Base-by-base conservation (phyloP, 257 asterid genomes). In the Handroanthus guayacan region DNA sequence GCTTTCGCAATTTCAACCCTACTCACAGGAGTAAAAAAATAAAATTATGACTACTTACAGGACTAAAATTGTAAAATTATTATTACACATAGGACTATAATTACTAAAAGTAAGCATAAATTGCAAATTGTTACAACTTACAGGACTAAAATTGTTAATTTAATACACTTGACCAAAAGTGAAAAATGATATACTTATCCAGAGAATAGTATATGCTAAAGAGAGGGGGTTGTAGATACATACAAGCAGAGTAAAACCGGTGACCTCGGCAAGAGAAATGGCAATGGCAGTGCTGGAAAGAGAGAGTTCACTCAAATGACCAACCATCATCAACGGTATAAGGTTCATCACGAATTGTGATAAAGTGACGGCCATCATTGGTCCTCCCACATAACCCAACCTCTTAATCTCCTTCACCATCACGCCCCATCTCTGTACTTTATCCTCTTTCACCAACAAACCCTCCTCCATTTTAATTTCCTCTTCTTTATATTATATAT, bases 271-370 rank as follows among this genome's bases (percentile, higher is more conserved):
- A 39, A 93, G 82, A 69, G 98, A 91, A 36, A 90, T 12, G 75
- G 97, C 96, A 4, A 93, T 74, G 85, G 97, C 81, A 36, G 97
- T 77, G 81, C 97, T 88, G 20, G 97, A 88, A 41, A 93, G 96
- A 58, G 90, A 79, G 75, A 93, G 96, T 50, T 89, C 90, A 18
- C 85, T 89, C 43, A 91, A 80, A 79, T 91, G 98, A 14, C 97
- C 97, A 13, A 88, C 95, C 94, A 93, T 93, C 90, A 82, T 88
- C 25, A 89, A 1, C 0, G 95, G 87, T 12, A 85, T 78, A 4
- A 85, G 82, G 67, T 82, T 87, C 16, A 89, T 82, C 69, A 89
- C 17, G 55, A 65, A 84, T 61, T 76, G 81, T 9, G 95, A 88
- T 37, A 91, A 74, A 79, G 89, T 91, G 37, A 93, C 95, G 3